These are phyloP conservation scores for Yamadazyma jaroonii DNA, from an alignment of 1,139 yeast genomes.

Conservation along the genomic window DNA sequence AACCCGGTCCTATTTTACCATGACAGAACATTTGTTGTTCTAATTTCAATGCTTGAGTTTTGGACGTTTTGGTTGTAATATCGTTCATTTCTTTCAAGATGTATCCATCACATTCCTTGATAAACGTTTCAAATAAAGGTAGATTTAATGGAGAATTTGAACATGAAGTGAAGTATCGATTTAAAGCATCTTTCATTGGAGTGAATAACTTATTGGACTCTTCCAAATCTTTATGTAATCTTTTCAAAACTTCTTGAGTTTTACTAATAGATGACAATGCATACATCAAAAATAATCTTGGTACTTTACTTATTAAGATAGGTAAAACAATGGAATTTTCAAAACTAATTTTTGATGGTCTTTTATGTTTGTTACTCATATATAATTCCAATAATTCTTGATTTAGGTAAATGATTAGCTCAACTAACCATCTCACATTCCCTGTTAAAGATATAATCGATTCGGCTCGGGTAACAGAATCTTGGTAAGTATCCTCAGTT, in stretches of 20 bases:
- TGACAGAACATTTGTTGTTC: constrained; percentile 70
- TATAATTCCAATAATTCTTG: constrained; percentile 59
- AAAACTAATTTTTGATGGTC: constrained; percentile 23
- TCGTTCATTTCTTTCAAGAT: constrained; percentile 29
- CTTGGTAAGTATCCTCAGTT: constrained; percentile 49
- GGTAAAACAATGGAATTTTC: constrained; percentile 47
- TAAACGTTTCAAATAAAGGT: constrained; percentile 58
- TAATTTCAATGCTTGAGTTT: constrained; percentile 36
- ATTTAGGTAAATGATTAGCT: constrained; percentile 59
- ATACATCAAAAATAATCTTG: constrained; percentile 66
- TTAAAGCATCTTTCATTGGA: constrained; percentile 55
- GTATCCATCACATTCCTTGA: constrained; percentile 47
- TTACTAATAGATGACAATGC: constrained; percentile 69
- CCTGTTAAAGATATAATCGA: constrained; percentile 64
- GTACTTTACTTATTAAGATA: constrained; percentile 61
- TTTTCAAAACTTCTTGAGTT: constrained; percentile 57
- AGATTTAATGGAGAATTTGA: constrained; percentile 57
- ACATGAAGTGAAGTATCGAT: constrained; percentile 52
- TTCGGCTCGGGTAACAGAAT: constrained; percentile 56
- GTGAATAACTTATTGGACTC: constrained; percentile 42
- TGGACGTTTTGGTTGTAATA: constrained; percentile 24
- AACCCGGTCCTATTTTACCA: constrained; percentile 53
- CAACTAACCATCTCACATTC: constrained; percentile 75
- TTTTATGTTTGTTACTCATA: constrained; percentile 19
- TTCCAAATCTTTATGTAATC: constrained; percentile 40